Conservation (phyloP, 768 basidiomycete genomes). For the Chalciporus piperatus region DNA sequence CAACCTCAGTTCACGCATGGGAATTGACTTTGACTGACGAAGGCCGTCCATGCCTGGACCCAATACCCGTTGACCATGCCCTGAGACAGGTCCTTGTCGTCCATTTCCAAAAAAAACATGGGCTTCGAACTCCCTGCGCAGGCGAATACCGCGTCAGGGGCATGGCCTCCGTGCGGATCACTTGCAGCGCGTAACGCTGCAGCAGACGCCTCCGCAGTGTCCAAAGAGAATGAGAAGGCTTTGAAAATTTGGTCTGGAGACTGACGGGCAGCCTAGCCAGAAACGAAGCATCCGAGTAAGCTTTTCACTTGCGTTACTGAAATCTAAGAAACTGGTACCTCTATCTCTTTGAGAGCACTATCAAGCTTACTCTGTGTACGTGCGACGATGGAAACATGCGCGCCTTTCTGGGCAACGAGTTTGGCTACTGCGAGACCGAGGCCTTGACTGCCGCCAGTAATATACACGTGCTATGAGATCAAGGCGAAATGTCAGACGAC, state of each 20-base stretch:
- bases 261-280: constrained; percentile 35
- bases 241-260: constrained; percentile 54
- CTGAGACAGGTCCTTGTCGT: constrained; percentile 38
- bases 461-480: constrained; percentile 80
- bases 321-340: constrained; percentile 42
- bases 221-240: constrained; percentile 63
- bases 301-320: background rate
- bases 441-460: constrained; percentile 77
- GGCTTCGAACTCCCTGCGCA: constrained; percentile 73
- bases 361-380: constrained; percentile 49
- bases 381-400: constrained; percentile 79
- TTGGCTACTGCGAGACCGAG: constrained; percentile 69
- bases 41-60: too few species aligned
- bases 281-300: background rate
- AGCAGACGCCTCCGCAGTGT: constrained; percentile 44
- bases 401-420: constrained; percentile 60
- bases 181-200: constrained; percentile 61
- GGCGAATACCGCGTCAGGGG: constrained; percentile 69
- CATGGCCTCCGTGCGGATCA: constrained; percentile 46
- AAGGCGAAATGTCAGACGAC: background rate
- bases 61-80: too few species aligned
- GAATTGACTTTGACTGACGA: too few species aligned
- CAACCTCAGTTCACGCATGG: too few species aligned
- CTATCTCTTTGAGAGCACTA: constrained; percentile 37
- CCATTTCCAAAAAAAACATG: constrained; percentile 67